A percentile compares a stretch with the other conserved stretches of the same genome.
These are phyloP conservation scores for Westerdykella sp. DNA, from an alignment of 2,329 filamentous ascomycete species.

Conservation along the genomic window DNA sequence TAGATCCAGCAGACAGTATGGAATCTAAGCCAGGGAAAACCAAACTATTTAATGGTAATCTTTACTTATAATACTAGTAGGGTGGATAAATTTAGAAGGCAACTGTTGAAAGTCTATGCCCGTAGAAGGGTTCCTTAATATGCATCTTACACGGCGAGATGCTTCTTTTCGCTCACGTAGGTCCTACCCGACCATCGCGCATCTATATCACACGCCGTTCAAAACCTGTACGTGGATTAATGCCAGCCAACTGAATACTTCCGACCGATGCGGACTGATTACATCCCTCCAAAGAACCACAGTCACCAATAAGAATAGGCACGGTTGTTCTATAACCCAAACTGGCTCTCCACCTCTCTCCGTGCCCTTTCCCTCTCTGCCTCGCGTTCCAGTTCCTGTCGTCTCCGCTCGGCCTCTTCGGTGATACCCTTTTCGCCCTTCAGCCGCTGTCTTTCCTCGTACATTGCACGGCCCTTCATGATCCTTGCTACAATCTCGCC, in stretches of 20 bases:
- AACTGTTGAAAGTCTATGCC: not conserved
- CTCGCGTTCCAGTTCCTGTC: constrained; percentile 36
- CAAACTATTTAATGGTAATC: no score
- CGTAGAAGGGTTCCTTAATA: not conserved
- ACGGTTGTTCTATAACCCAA: constrained; percentile 21
- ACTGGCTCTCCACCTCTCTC: constrained; percentile 38
- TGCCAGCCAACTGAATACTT: no score
- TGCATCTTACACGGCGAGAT: not conserved
- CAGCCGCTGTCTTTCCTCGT: constrained; percentile 83
- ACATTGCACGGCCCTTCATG: constrained; percentile 75
- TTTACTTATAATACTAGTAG: no score
- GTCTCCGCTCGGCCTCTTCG: constrained; percentile 50
- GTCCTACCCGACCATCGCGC: not conserved
- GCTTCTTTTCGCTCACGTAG: no score
- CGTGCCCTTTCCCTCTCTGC: constrained; percentile 24
- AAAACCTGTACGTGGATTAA: not conserved
- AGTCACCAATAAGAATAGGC: not conserved
- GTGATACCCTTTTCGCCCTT: constrained; percentile 81
- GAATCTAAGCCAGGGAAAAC: no score
- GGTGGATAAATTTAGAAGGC: not conserved
- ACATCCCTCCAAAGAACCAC: not conserved
- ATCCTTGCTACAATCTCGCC: constrained; percentile 88
- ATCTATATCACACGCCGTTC: not conserved
- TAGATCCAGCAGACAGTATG: no score
- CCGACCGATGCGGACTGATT: no score